Base-by-base conservation (phyloP, 176 grass and related monocot genomes). In the Chrysopogon serrulatus region DNA sequence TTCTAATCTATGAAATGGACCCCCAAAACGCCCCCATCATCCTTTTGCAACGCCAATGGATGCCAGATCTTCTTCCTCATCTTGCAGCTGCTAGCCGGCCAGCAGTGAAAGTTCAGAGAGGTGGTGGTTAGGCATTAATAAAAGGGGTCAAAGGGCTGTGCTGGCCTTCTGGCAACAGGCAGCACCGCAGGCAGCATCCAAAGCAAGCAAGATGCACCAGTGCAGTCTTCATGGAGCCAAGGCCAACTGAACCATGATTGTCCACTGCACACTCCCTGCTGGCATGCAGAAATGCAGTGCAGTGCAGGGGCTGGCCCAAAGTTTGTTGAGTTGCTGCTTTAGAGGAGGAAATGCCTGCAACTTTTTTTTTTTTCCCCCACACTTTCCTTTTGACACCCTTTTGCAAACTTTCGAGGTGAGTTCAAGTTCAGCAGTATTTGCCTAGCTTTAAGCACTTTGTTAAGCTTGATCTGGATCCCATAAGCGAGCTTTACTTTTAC, bases 91-190 rank as follows among this genome's bases (percentile, higher is more conserved):
- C 76, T 67, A 51, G 16, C 49, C 49, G 49, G 48, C 18, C 17
- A 27, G 54, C 10, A 60, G 56, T 34, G 34, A 54, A 34, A 79
- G 57, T 73, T 31, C 36, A 53, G 66, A 31, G 28, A 68, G 77
- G 84, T 10, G 59, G 79, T 90, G 59, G 88, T 79, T 86, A 83
- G 30, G 74, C 74, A 86, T 83, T 86, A 79, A 86, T 60, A 83
- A 83, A 67, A 78, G 65, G 40, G 79, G 75, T 83, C 88, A 83
- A 90, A 75, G 45, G 36, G 49, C 45, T 18, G 3, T 0, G 4
- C 28, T 6, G 2, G n/a, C n/a, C n/a, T n/a, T n/a, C n/a, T n/a
- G n/a, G n/a, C n/a, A 54, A 2, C 34, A 21, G 16, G 12, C 39
- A 19, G 16, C 59, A 86, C n/a, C n/a, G n/a, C n/a, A n/a, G n/a